Conservation (phyloP, 2,329 filamentous ascomycete genomes). For the Sclerotiophoma versabilis region DNA sequence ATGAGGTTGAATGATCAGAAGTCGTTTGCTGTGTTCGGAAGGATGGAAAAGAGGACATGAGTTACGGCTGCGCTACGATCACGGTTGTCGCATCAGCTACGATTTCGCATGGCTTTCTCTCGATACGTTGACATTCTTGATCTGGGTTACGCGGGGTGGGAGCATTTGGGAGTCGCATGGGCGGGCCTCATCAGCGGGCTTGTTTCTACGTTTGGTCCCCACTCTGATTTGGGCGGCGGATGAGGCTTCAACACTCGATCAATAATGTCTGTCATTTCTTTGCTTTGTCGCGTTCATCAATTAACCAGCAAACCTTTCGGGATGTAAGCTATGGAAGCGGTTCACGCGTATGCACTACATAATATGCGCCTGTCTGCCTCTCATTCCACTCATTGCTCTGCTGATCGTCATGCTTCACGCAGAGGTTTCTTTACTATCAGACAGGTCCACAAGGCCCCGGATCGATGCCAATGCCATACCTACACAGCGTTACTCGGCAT, state of each 20-base stretch:
- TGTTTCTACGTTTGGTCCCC: constrained; percentile 21
- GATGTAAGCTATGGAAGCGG: constrained; percentile 33
- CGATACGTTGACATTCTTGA: constrained; percentile 23
- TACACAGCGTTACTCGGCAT: neutral
- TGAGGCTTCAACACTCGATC: constrained; percentile 15
- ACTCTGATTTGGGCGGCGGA: constrained; percentile 20
- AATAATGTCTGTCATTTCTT: constrained; percentile 40
- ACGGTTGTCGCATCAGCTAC: constrained; percentile 31
- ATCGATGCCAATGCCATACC: constrained; percentile 4
- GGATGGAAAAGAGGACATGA: constrained; percentile 30
- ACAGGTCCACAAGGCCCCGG: neutral
- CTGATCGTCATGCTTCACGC: neutral
- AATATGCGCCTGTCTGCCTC: constrained; percentile 2
- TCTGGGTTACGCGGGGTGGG: constrained; percentile 23
- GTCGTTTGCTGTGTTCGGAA: constrained; percentile 21
- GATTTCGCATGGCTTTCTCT: constrained; percentile 21
- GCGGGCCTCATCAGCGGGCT: constrained; percentile 16
- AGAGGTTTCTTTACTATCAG: constrained; percentile 3
- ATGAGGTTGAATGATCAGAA: constrained; percentile 26
- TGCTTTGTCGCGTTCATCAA: constrained; percentile 33
- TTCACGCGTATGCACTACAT: constrained; percentile 15
- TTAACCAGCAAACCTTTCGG: constrained; percentile 28
- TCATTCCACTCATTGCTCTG: neutral
- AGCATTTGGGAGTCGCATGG: constrained; percentile 15
- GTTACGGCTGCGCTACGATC: constrained; percentile 33